Evolutionary conservation across 495 filamentous ascomycete species (phyloP), one percentile per base, ranked within the genome.

Genomic region (Paragyromitra xinjiangensis): DNA sequence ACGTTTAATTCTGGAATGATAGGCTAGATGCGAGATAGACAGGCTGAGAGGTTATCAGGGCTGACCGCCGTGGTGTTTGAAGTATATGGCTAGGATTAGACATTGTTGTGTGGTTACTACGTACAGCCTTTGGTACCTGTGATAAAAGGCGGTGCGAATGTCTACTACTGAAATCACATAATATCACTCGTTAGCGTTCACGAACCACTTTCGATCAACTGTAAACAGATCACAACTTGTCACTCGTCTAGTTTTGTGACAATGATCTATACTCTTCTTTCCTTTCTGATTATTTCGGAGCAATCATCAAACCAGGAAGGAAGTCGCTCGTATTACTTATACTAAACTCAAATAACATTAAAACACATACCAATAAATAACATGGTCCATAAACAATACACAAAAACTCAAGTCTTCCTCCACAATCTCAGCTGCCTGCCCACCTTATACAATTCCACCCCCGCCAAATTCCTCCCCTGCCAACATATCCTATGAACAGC

Each of bases 401-500:
- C 29, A 61, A 24, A 37, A 61, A 3, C 6, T 61, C 53, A 61
- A 37, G 29, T n/a, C 56, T 61, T 61, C 29, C 37, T 61, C 56
- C 56, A 61, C 56, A 61, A 37, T 39, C 56, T 61, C 12, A 61
- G 56, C 14, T 61, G 56, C 37, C 37, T 61, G 5, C 56, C 56
- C 29, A 61, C 56, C 29, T 39, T 61, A 19, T 37, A 61, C 29
- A 61, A n/a, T 8, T 61, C 56, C 5, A 61, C 56, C 12, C 56
- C 56, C 26, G 26, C 26, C 29, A 61, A n/a, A 61, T 61, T 37
- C 26, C 56, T 61, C 9, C 56, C 56, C 29, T 61, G 56, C 56
- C 56, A 61, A 16, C 56, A 61, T 16, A 61, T 61, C 4, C 56
- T 61, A 61, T 61, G 26, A 34, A 61, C 26, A n/a, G 56, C 56